phyloP scores from a whole-genome alignment of 257 asterid species.

The Forsythia suspensa region DNA sequence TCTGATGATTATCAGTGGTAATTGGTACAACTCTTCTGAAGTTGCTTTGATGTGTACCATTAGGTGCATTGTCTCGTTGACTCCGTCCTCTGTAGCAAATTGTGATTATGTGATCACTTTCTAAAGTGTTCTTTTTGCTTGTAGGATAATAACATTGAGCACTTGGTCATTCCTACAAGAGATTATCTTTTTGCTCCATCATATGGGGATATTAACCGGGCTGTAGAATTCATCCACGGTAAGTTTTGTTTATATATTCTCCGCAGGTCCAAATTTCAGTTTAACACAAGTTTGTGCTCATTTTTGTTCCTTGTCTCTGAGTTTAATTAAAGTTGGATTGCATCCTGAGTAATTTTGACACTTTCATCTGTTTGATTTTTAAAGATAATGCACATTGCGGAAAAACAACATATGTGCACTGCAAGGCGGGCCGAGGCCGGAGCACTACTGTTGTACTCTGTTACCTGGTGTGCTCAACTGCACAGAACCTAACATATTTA shows the following conservation, averaged over 20 bases:
- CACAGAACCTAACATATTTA: neutral
- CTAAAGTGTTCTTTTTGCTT: conserved; percentile 13
- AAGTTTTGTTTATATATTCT: conserved; percentile 10
- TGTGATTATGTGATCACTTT: neutral
- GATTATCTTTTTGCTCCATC: conserved; percentile 97
- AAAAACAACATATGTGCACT: conserved; percentile 84
- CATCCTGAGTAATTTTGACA: neutral
- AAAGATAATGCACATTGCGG: conserved; percentile 61
- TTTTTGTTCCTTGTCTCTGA: neutral
- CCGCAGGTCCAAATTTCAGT: neutral
- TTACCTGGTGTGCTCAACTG: conserved; percentile 59
- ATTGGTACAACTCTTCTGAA: neutral
- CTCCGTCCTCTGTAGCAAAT: neutral
- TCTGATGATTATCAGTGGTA: neutral
- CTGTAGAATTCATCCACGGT: conserved; percentile 87
- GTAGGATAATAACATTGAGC: conserved; percentile 70
- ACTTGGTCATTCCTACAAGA: conserved; percentile 92
- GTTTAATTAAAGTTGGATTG: neutral
- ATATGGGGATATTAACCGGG: conserved; percentile 62
- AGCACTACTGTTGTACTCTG: conserved; percentile 96
- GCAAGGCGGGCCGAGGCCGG: conserved; percentile 98
- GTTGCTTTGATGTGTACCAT: neutral
- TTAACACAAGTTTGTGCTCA: neutral
- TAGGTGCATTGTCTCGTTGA: conserved; percentile 5
- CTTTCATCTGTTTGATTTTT: conserved; percentile 12